phyloP scores from a whole-genome alignment of 495 filamentous ascomycete genomes.

The Xylaria bambusicola region DNA sequence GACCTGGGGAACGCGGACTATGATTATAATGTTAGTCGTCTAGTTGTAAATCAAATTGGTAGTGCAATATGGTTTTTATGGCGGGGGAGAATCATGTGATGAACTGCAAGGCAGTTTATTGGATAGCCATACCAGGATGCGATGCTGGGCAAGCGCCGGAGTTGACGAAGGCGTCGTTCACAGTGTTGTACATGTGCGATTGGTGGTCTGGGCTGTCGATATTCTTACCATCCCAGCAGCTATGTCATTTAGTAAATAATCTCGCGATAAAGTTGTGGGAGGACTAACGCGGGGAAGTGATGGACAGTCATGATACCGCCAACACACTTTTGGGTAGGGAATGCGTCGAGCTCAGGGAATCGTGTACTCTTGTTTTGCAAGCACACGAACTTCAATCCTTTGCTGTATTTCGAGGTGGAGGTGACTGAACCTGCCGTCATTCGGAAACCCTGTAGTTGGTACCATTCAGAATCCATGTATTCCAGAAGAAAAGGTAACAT shows the following conservation, averaged over 20 bases:
- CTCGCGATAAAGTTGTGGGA: background rate
- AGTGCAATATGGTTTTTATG: too few relatives aligned
- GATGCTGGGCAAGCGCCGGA: slow-evolving; percentile 51
- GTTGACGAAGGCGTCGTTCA: slow-evolving; percentile 46
- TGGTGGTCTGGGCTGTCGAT: slow-evolving; percentile 59
- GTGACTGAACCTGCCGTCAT: slow-evolving; percentile 54
- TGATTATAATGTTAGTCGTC: background rate
- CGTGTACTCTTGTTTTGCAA: slow-evolving; percentile 47
- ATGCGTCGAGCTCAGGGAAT: slow-evolving; percentile 49
- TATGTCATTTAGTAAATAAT: slow-evolving; percentile 1
- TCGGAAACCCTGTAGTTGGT: slow-evolving; percentile 49
- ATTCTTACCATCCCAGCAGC: slow-evolving; percentile 62
- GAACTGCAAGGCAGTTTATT: background rate
- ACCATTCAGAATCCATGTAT: background rate
- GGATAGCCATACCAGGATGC: slow-evolving; percentile 43
- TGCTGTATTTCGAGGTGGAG: slow-evolving; percentile 31
- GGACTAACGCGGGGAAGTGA: slow-evolving; percentile 53
- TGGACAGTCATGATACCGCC: slow-evolving; percentile 56
- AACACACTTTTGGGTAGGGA: slow-evolving; percentile 47
- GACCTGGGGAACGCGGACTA: slow-evolving; percentile 48
- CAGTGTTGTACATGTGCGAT: slow-evolving; percentile 55
- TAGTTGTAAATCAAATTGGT: too few relatives aligned
- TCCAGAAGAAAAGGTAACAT: background rate
- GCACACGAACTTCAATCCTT: slow-evolving; percentile 52
- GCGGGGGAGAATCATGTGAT: background rate